Evolutionary conservation across 2,329 filamentous ascomycete species (phyloP).

Genomic region (Bipolaris sorokiniana): DNA sequence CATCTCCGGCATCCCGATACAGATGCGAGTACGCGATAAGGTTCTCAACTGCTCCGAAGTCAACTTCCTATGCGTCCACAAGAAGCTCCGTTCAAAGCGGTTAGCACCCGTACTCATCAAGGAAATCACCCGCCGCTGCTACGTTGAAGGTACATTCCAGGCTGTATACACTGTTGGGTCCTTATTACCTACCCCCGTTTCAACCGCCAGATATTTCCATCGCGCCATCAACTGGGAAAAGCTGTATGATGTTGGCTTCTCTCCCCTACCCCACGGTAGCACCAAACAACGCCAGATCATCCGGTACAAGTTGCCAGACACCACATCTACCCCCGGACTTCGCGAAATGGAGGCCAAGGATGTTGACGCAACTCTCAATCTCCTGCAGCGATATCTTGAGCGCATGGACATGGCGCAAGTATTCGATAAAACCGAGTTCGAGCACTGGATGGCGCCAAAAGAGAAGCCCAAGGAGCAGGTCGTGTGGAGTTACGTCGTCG

Average conservation of each 20-base stretch:
- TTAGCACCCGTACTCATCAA: constrained; percentile 95
- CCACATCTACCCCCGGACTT: constrained; percentile 74
- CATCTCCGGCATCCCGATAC: constrained; percentile 90
- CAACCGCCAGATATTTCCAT: constrained; percentile 94
- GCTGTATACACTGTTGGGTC: constrained; percentile 95
- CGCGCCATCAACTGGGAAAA: constrained; percentile 95
- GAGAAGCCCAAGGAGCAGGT: constrained; percentile 69
- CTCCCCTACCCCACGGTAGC: constrained; percentile 80
- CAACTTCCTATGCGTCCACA: constrained; percentile 98
- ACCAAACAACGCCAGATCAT: constrained; percentile 85
- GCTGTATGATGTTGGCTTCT: constrained; percentile 93
- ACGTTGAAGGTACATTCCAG: constrained; percentile 85
- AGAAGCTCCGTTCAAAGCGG: constrained; percentile 93
- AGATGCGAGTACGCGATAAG: constrained; percentile 78
- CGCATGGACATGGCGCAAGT: constrained; percentile 85
- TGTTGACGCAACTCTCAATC: constrained; percentile 72
- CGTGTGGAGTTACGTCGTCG: constrained; percentile 92
- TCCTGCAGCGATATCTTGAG: constrained; percentile 77
- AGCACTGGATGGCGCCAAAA: constrained; percentile 83
- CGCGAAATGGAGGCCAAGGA: constrained; percentile 82
- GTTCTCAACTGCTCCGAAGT: constrained; percentile 84
- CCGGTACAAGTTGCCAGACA: constrained; percentile 81
- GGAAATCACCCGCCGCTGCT: constrained; percentile 92
- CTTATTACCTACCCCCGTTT: constrained; percentile 87
- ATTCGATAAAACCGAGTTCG: constrained; percentile 79